phyloP scores from a whole-genome alignment of 495 filamentous ascomycete genomes.

The Penicillium salamii region DNA sequence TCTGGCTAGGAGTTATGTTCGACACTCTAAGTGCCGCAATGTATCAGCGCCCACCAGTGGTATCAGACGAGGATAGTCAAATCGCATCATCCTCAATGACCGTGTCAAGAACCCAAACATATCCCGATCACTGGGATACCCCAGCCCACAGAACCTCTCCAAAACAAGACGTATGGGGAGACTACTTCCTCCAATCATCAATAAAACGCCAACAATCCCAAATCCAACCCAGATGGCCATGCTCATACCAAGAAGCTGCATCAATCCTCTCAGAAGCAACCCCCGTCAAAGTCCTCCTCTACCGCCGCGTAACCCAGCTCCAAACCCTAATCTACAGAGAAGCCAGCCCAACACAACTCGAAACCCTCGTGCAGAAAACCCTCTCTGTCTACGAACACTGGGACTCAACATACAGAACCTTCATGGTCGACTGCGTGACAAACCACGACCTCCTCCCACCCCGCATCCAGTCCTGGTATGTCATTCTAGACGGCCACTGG shows the following conservation, averaged over 20 bases:
- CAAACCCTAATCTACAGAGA: constrained; percentile 37
- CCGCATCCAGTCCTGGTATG: constrained; percentile 49
- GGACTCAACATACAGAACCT: constrained; percentile 37
- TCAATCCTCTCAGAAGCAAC: constrained; percentile 39
- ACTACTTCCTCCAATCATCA: constrained; percentile 25
- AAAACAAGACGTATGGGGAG: constrained; percentile 28
- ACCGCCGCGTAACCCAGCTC: constrained; percentile 42
- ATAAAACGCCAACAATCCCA: constrained; percentile 5
- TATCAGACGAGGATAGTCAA: constrained; percentile 47
- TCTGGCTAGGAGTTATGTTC: constrained; percentile 51
- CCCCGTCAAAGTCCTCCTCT: constrained; percentile 48
- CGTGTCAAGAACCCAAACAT: not conserved
- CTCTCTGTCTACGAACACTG: constrained; percentile 43
- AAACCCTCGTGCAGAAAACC: constrained; percentile 34
- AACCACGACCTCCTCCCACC: constrained; percentile 38
- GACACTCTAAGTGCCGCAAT: constrained; percentile 49
- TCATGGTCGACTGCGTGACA: constrained; percentile 41
- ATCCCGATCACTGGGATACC: constrained; percentile 16
- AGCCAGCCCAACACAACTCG: constrained; percentile 21
- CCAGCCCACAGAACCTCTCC: not conserved
- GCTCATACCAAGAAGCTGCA: constrained; percentile 39
- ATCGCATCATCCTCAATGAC: constrained; percentile 5
- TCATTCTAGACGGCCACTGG: constrained; percentile 46
- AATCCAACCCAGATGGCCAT: constrained; percentile 37
- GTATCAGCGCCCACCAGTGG: constrained; percentile 39